A percentile compares a stretch with the other conserved stretches of the same genome.
phyloP scores from a whole-genome alignment of 2,329 filamentous ascomycete genomes.

The Pseudogymnoascus sp. region DNA sequence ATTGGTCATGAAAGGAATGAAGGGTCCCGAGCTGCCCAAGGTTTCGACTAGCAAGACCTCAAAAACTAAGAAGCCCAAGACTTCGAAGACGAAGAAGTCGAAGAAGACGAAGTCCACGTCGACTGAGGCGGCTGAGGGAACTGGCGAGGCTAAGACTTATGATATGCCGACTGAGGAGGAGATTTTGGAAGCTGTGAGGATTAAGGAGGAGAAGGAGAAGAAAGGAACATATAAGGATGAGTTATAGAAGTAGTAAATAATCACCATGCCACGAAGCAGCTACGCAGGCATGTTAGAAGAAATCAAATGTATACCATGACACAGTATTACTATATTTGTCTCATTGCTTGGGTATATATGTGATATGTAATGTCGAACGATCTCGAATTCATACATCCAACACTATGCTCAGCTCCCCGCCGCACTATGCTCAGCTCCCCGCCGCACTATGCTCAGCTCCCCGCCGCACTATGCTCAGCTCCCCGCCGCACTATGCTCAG shows the following conservation, averaged over 20 bases:
- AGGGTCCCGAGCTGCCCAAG: conserved; percentile 34
- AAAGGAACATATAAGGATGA: neutral
- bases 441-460: no score
- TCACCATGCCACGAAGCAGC: neutral
- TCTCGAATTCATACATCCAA: no score
- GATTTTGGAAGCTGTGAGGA: conserved; percentile 47
- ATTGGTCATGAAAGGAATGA: conserved; percentile 60
- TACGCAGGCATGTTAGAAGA: neutral
- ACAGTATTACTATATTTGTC: neutral
- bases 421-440: no score
- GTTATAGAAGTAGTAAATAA: conserved; percentile 8
- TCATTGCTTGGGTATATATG: neutral
- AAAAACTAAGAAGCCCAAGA: conserved; percentile 32
- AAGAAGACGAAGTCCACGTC: conserved; percentile 25
- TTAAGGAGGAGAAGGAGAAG: conserved; percentile 19
- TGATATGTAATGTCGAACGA: no score
- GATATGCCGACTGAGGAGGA: conserved; percentile 39
- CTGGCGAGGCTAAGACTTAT: conserved; percentile 36
- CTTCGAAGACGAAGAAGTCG: conserved; percentile 30
- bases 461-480: no score
- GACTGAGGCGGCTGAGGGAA: conserved; percentile 29
- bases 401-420: no score
- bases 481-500: no score
- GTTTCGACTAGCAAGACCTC: conserved; percentile 35
- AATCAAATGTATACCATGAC: conserved; percentile 6